Evolutionary conservation across 106 monocot species (phyloP), one percentile per base, ranked within the genome.

Genomic region (Iris macrosiphon): DNA sequence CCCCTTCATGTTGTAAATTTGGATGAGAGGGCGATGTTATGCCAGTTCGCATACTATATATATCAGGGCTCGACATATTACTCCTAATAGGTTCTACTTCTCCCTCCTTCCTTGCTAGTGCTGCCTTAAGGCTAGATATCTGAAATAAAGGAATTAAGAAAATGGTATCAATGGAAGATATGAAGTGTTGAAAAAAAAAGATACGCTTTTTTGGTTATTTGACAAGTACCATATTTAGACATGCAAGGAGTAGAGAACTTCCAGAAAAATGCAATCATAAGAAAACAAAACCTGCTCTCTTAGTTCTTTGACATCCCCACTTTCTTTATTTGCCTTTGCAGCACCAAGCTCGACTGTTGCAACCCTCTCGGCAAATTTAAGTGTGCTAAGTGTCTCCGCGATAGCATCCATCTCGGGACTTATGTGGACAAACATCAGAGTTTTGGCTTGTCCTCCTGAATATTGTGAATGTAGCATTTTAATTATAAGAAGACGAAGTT

Each of bases 361-460:
- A 29, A 99, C 98, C 18, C 98, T 55, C 37, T 99, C 98, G 0
- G 98, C 91, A 60, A 99, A 99, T 57, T 99, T 99, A 23, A 99
- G 87, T 47, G 98, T 99, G 74, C 98, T 91, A 28, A 99, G 35
- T 1, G 98, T 91, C 78, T 99, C 98, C 12, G 78, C 72, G 29
- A 73, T 22, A 31, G 91, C 87, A 71, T 92, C 80, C 40, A 49
- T 41, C 52, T 99, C 98, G 7, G 91, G 98, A 68, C 87, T 91
- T 48, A 99, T 65, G 65, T 99, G 90, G 24, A 99, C 84, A 84
- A 99, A 99, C 98, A 99, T 99, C 31, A 99, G 71, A 48, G 91
- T 99, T 62, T 98, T 99, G 11, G 98, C 98, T 74, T 99, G 91
- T 6, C 98, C 98, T 60, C 98, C 98, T 99, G 49, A 58, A 69